These are phyloP conservation scores for Nyctanthes arbortristis DNA, from an alignment of 257 asterid species.

Conservation along the genomic window DNA sequence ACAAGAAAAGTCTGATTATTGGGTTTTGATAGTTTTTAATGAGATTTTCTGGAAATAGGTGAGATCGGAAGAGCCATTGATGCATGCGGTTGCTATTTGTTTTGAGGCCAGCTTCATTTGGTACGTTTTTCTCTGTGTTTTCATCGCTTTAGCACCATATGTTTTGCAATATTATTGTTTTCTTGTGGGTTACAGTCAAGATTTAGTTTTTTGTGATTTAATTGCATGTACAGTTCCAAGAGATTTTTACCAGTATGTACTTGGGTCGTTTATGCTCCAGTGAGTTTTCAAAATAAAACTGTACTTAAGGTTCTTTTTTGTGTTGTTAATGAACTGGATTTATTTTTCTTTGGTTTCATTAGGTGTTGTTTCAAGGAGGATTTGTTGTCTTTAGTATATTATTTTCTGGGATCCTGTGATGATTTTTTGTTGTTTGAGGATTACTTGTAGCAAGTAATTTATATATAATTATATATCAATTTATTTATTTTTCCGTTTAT, in stretches of 20 bases:
- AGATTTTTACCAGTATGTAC: background rate
- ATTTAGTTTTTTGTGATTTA: conserved; percentile 27
- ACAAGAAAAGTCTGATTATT: conserved; percentile 30
- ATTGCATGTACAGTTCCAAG: conserved; percentile 15
- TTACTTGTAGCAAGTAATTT: conserved; percentile 7
- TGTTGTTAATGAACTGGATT: conserved; percentile 19
- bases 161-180: conserved; percentile 16
- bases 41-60: conserved; percentile 36
- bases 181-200: conserved; percentile 23
- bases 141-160: background rate
- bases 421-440: conserved; percentile 8
- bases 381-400: conserved; percentile 20
- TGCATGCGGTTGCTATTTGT: conserved; percentile 41
- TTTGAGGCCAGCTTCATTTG: conserved; percentile 48
- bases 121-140: conserved; percentile 35
- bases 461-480: conserved; percentile 17
- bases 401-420: conserved; percentile 8
- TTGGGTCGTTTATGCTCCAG: conserved; percentile 23
- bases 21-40: conserved; percentile 27
- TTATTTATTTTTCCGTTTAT: conserved; percentile 23
- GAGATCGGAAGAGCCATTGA: too few species aligned
- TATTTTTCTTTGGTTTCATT: conserved; percentile 10
- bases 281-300: conserved; percentile 21
- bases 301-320: conserved; percentile 16
- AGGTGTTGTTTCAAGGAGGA: background rate